Conservation (phyloP, 192 early-diverging fungal genomes). For the Rhizoclosmatium globosum region DNA sequence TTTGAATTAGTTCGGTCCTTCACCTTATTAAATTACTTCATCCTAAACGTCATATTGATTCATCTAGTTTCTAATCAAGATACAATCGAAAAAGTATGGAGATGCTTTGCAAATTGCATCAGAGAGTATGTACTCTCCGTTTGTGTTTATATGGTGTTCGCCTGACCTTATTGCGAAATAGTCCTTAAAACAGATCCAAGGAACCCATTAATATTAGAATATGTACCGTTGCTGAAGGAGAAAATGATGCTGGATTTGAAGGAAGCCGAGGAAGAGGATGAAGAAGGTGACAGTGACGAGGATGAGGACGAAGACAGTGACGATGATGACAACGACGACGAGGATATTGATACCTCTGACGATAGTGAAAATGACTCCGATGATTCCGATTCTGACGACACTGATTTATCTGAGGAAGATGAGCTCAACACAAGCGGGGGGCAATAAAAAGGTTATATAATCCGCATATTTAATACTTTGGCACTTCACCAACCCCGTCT, state of each 20-base stretch:
- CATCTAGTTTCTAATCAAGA: slow-evolving; percentile 29
- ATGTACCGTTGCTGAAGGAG: slow-evolving; percentile 39
- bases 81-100: slow-evolving; percentile 19
- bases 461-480: neutral
- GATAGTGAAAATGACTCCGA: neutral
- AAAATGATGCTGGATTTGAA: slow-evolving; percentile 30
- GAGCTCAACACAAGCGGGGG: neutral
- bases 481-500: slow-evolving; percentile 6
- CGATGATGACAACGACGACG: neutral
- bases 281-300: neutral
- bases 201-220: slow-evolving; percentile 35
- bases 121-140: slow-evolving; percentile 11
- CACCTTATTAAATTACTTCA: neutral
- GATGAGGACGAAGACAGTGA: slow-evolving; percentile 10
- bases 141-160: neutral
- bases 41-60: neutral
- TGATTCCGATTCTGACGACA: neutral
- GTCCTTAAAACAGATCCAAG: slow-evolving; percentile 33
- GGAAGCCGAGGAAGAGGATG: neutral
- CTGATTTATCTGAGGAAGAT: neutral
- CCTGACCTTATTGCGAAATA: neutral
- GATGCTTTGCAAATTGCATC: slow-evolving; percentile 27
- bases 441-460: neutral
- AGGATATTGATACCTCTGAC: neutral
- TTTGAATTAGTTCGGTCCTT: slow-evolving; percentile 23